Percentiles rank a stretch among this genome's conserved stretches.
phyloP scores from a whole-genome alignment of 352 stramenopile species.

The Thalassiosira hispida region DNA sequence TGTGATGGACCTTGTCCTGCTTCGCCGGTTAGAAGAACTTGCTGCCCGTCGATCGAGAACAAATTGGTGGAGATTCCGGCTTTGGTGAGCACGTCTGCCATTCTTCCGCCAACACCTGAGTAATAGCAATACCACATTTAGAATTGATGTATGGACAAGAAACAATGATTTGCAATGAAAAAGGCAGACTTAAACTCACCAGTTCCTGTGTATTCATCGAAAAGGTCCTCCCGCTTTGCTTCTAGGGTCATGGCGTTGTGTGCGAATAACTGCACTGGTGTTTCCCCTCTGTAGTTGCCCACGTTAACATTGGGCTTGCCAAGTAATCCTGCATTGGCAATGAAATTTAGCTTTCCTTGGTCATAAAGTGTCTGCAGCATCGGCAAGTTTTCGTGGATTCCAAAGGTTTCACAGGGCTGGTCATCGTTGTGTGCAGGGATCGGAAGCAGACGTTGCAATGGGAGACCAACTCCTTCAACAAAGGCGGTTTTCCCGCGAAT shows the following conservation, averaged over 20 bases:
- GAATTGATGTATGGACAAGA: not conserved
- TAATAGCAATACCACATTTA: too few relatives aligned
- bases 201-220: constrained; percentile 40
- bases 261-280: constrained; percentile 58
- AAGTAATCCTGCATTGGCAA: constrained; percentile 77
- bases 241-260: constrained; percentile 65
- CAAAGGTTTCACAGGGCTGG: constrained; percentile 72
- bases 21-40: constrained; percentile 40
- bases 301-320: constrained; percentile 57
- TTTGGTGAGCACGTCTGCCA: constrained; percentile 53
- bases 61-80: constrained; percentile 44
- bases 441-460: constrained; percentile 22
- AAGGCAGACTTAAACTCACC: constrained; percentile 2
- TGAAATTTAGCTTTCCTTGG: constrained; percentile 57
- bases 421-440: constrained; percentile 33
- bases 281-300: constrained; percentile 48
- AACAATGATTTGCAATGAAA: not conserved
- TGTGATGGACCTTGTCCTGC: constrained; percentile 28
- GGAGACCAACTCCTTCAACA: constrained; percentile 45
- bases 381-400: constrained; percentile 66
- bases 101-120: constrained; percentile 52
- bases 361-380: constrained; percentile 69
- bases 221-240: constrained; percentile 41
- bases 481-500: constrained; percentile 47
- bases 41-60: constrained; percentile 54